These are phyloP conservation scores for Pyricularia pennisetigena DNA, from an alignment of 2,329 filamentous ascomycete species.

Conservation along the genomic window DNA sequence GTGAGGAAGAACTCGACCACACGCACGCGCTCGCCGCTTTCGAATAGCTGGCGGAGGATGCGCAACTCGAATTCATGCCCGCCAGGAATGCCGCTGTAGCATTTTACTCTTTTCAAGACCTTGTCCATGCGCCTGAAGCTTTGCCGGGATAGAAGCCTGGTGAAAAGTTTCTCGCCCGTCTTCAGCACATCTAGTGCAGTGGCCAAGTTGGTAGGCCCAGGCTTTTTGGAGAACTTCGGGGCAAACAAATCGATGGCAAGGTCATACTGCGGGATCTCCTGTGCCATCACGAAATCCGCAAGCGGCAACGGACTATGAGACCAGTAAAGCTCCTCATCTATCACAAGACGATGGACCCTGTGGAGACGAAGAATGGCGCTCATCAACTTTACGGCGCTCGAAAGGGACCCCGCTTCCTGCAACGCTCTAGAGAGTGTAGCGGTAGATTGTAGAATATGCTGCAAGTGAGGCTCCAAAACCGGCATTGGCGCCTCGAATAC, in stretches of 20 bases:
- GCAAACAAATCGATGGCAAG: constrained; percentile 7
- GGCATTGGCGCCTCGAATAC: background rate
- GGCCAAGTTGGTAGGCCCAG: background rate
- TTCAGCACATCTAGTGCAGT: background rate
- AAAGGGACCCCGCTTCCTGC: constrained; percentile 18
- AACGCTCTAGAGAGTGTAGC: constrained; percentile 22
- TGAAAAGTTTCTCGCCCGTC: background rate
- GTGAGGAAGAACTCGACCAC: constrained; percentile 23
- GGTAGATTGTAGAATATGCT: constrained; percentile 14
- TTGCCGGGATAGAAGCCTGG: background rate
- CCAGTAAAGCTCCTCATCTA: constrained; percentile 24
- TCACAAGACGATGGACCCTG: constrained; percentile 3
- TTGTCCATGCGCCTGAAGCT: background rate
- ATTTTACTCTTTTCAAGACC: constrained; percentile 1
- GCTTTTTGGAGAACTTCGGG: constrained; percentile 1
- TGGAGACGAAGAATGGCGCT: constrained; percentile 14
- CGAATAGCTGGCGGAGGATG: constrained; percentile 20
- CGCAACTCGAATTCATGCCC: constrained; percentile 17
- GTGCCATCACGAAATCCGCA: constrained; percentile 18
- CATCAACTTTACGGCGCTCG: constrained; percentile 23
- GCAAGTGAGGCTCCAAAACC: background rate
- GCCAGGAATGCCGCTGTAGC: background rate
- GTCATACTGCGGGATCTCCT: constrained; percentile 1
- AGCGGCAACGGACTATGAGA: constrained; percentile 23
- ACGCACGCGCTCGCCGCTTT: constrained; percentile 17